Evolutionary conservation across 192 early-diverging fungal species (phyloP).

Genomic region (Geranomyces variabilis): DNA sequence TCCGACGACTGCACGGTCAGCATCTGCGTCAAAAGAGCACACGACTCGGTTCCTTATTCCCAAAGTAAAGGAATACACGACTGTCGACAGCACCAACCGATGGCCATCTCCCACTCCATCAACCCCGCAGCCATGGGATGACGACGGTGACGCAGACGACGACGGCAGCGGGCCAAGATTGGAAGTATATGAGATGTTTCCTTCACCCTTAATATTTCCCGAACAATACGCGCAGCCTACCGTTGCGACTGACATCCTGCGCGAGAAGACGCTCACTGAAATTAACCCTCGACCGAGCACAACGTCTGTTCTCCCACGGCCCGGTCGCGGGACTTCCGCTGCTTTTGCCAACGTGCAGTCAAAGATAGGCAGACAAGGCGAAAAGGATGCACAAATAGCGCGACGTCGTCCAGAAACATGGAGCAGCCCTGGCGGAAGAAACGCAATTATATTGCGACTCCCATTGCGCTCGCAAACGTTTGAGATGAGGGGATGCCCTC

Average conservation of each 20-base stretch:
- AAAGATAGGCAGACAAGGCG: background rate
- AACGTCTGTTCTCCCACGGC: background rate
- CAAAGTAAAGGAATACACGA: background rate
- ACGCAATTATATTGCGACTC: background rate
- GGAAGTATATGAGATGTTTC: background rate
- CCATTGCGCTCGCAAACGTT: slow-evolving; percentile 4
- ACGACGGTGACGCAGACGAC: background rate
- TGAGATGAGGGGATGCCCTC: background rate
- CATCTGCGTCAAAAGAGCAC: background rate
- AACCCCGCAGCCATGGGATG: slow-evolving; percentile 4
- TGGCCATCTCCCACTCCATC: slow-evolving; percentile 2
- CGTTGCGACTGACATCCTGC: too few relatives aligned
- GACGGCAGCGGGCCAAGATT: background rate
- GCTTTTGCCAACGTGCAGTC: background rate
- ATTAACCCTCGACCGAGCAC: background rate
- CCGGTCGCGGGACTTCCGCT: background rate
- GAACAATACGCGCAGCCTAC: background rate
- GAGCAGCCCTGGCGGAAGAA: background rate
- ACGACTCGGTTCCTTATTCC: background rate
- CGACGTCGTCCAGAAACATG: background rate
- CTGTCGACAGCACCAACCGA: background rate
- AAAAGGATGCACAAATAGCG: background rate
- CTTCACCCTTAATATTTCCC: background rate
- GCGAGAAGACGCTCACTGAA: too few relatives aligned
- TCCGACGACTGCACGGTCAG: background rate